Evolutionary conservation across 2,329 filamentous ascomycete species (phyloP).

Genomic region (Phyllosticta capitalensis): DNA sequence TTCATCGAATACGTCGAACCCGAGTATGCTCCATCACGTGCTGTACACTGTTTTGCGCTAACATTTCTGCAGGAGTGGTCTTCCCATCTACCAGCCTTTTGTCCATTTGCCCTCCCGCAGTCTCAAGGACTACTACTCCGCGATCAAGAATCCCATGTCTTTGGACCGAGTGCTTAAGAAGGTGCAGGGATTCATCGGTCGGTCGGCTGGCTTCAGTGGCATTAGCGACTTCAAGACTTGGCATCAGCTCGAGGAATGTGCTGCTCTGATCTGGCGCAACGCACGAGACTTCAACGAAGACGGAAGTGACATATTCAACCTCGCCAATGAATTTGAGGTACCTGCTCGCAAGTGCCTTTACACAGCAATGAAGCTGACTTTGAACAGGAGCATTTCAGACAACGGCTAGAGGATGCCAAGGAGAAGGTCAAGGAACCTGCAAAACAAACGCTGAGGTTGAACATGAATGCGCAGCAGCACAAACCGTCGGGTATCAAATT

Average conservation of each 20-base stretch:
- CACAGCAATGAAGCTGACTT: background rate
- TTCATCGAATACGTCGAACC: slow-evolving; percentile 56
- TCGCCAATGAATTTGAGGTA: slow-evolving; percentile 74
- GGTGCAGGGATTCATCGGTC: slow-evolving; percentile 62
- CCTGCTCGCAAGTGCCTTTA: background rate
- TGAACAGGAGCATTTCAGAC: slow-evolving; percentile 55
- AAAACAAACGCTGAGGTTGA: slow-evolving; percentile 72
- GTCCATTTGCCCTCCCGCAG: slow-evolving; percentile 65
- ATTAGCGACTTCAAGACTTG: slow-evolving; percentile 69
- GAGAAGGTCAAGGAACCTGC: slow-evolving; percentile 61
- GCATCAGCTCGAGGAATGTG: slow-evolving; percentile 70
- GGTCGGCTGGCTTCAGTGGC: slow-evolving; percentile 46
- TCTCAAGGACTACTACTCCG: slow-evolving; percentile 75
- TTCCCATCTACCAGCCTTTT: slow-evolving; percentile 65
- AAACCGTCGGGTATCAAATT: slow-evolving; percentile 49
- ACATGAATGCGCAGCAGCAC: slow-evolving; percentile 38
- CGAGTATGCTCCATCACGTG: background rate
- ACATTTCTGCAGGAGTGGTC: slow-evolving; percentile 37
- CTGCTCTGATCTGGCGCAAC: slow-evolving; percentile 77
- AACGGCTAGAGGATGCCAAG: slow-evolving; percentile 62
- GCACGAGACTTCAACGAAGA: slow-evolving; percentile 88
- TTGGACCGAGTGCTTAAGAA: slow-evolving; percentile 68
- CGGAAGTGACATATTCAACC: slow-evolving; percentile 69
- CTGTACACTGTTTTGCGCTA: slow-evolving; percentile 13
- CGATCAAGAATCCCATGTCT: slow-evolving; percentile 73